Percentiles rank a stretch among this genome's conserved stretches.
phyloP scores from a whole-genome alignment of 208 protist genomes.

The Naegleria gruberi region DNA sequence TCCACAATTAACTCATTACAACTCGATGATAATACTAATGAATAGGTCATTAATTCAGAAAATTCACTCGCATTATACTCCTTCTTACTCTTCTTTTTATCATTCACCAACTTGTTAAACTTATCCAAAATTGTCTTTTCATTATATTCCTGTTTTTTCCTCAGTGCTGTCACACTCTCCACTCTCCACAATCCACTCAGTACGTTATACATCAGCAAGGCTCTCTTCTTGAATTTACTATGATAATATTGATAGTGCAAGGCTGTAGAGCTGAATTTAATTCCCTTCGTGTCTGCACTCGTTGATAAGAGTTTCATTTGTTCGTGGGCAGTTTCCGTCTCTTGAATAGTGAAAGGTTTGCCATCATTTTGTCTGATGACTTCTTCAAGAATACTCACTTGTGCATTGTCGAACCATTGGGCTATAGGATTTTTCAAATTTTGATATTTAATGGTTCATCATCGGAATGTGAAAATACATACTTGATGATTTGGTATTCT shows the following conservation, averaged over 20 bases:
- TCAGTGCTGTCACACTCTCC: neutral
- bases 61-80: neutral
- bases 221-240: neutral
- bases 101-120: neutral
- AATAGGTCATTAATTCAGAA: neutral
- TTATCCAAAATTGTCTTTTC: neutral
- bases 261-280: neutral
- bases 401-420: neutral
- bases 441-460: too few relatives aligned
- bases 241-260: conserved; percentile 10
- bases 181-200: neutral
- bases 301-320: neutral
- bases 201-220: neutral
- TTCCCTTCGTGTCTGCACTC: neutral
- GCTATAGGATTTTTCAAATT: neutral
- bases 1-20: neutral
- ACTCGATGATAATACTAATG: neutral
- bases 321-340: neutral
- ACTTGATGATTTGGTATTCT: too few relatives aligned
- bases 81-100: neutral
- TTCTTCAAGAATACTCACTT: neutral
- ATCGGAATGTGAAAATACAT: too few relatives aligned
- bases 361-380: neutral
- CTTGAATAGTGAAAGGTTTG: neutral
- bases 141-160: neutral